These are phyloP conservation scores for Neofusicoccum sp. DNA, from an alignment of 2,329 filamentous ascomycete genomes.

Conservation along the genomic window DNA sequence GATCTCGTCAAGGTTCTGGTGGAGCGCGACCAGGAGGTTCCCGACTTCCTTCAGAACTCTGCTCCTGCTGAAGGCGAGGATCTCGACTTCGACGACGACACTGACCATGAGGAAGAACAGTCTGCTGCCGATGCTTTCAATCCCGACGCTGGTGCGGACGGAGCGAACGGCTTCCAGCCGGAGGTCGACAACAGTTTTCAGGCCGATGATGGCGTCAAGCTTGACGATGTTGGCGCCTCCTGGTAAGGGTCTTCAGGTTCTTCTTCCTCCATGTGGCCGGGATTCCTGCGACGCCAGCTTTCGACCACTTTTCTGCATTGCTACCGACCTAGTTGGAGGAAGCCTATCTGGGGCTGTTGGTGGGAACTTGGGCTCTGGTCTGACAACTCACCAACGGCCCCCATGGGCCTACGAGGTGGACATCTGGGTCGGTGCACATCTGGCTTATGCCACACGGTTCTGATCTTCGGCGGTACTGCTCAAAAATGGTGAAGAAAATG, in stretches of 20 bases:
- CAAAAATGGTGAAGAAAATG: not conserved
- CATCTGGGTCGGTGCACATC: not conserved
- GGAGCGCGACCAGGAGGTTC: constrained; percentile 74
- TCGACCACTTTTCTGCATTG: not conserved
- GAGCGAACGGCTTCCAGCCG: not conserved
- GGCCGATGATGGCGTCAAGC: not conserved
- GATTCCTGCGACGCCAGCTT: not conserved
- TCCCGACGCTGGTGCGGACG: not conserved
- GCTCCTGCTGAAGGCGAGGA: constrained; percentile 56
- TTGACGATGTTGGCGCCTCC: not conserved
- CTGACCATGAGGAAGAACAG: constrained; percentile 33
- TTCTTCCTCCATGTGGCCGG: not conserved
- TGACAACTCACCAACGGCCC: not conserved
- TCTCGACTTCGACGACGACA: constrained; percentile 55
- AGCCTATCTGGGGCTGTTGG: constrained; percentile 1
- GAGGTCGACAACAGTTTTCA: not conserved
- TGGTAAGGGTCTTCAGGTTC: not conserved
- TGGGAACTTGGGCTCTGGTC: not conserved
- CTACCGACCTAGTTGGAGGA: not conserved
- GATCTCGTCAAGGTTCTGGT: constrained; percentile 78
- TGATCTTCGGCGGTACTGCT: not conserved
- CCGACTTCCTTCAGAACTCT: constrained; percentile 72
- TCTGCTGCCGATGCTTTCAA: constrained; percentile 3
- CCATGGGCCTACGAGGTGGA: not conserved
- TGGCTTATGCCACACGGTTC: not conserved